phyloP scores from a whole-genome alignment of 345 rosid genomes.

The Barbarea vulgaris region DNA sequence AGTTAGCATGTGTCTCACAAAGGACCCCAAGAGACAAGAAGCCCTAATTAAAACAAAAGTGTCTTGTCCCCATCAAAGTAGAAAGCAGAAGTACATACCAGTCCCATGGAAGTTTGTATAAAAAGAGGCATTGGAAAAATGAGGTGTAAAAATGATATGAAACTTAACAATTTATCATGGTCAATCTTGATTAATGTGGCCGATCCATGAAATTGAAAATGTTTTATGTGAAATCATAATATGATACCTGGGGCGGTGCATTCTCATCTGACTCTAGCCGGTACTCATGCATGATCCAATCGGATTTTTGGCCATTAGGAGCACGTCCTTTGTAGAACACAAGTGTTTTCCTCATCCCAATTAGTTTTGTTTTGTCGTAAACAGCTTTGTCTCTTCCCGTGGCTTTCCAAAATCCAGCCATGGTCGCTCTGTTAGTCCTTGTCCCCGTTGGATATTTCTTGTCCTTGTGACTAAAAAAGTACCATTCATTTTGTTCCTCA shows the following conservation, averaged over 20 bases:
- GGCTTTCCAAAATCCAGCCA: conserved; percentile 98
- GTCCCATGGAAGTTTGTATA: conserved; percentile 24
- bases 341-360: conserved; percentile 97
- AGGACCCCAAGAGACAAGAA: conserved; percentile 15
- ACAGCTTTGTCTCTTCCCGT: conserved; percentile 94
- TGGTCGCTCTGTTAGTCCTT: conserved; percentile 90
- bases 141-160: conserved; percentile 7
- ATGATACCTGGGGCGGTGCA: conserved; percentile 87
- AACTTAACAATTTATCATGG: background rate
- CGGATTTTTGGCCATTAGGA: conserved; percentile 85
- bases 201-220: background rate
- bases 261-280: conserved; percentile 89
- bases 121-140: background rate
- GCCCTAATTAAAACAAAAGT: conserved; percentile 38
- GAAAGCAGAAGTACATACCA: conserved; percentile 24
- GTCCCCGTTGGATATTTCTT: conserved; percentile 98
- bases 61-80: conserved; percentile 30
- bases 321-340: conserved; percentile 98
- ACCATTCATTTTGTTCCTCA: conserved; percentile 93
- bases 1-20: conserved; percentile 24
- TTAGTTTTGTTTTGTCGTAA: conserved; percentile 79
- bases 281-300: conserved; percentile 98
- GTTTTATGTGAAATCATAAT: background rate
- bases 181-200: conserved; percentile 2
- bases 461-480: conserved; percentile 96